Evolutionary conservation across 2,329 filamentous ascomycete species (phyloP).

Genomic region (Calonectria multiphialidica): DNA sequence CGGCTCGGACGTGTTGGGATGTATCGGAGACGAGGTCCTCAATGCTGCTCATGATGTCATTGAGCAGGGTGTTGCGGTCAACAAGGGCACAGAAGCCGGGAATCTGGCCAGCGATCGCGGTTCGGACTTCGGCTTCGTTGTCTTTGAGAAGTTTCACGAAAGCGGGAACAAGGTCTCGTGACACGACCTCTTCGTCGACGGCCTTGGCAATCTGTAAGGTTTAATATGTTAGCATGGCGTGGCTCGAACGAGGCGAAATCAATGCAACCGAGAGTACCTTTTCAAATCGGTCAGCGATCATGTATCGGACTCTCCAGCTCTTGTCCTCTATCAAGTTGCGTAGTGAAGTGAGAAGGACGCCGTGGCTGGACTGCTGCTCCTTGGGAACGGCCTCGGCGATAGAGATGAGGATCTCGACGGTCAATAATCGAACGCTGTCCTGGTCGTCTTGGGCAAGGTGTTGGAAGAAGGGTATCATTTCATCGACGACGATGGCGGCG

Average conservation of each 20-base stretch:
- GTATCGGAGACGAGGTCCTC: slow-evolving; percentile 96
- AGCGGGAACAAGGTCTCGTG: slow-evolving; percentile 91
- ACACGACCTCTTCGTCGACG: slow-evolving; percentile 96
- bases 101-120: slow-evolving; percentile 96
- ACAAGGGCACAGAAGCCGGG: slow-evolving; percentile 95
- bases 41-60: slow-evolving; percentile 96
- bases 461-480: slow-evolving; percentile 99
- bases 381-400: slow-evolving; percentile 98
- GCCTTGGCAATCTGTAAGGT: slow-evolving; percentile 88
- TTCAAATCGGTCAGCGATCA: slow-evolving; percentile 98
- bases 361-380: slow-evolving; percentile 97
- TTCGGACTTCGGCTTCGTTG: slow-evolving; percentile 96
- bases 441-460: slow-evolving; percentile 97
- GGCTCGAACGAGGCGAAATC: slow-evolving; percentile 48
- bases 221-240: slow-evolving; percentile 11
- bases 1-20: slow-evolving; percentile 96
- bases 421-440: slow-evolving; percentile 95
- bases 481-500: slow-evolving; percentile 89
- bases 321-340: slow-evolving; percentile 98
- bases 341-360: slow-evolving; percentile 89
- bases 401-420: slow-evolving; percentile 94
- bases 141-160: slow-evolving; percentile 99
- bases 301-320: slow-evolving; percentile 99
- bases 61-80: slow-evolving; percentile 87
- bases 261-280: slow-evolving; percentile 67